Percentiles rank a stretch among this genome's conserved stretches.
Evolutionary conservation across 768 basidiomycete genomes (phyloP).

Genomic region (Grammothele lineata): DNA sequence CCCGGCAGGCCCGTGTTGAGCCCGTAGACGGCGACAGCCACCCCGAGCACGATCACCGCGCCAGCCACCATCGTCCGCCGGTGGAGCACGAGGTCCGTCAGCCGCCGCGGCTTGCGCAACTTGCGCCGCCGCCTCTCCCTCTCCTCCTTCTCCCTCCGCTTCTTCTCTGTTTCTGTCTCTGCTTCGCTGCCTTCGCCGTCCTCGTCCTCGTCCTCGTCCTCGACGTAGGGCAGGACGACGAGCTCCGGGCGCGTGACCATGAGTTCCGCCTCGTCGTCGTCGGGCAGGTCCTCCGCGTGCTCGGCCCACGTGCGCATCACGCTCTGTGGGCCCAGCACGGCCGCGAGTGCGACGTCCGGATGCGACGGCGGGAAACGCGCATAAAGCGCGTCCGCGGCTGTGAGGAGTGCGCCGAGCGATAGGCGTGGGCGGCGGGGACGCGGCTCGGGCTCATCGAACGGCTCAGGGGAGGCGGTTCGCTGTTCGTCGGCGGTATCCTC

Average conservation of each 20-base stretch:
- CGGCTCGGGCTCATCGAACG: slow-evolving; percentile 5
- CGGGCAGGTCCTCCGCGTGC: slow-evolving; percentile 35
- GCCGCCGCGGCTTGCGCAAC: slow-evolving; percentile 24
- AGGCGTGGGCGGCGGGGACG: slow-evolving; percentile 27
- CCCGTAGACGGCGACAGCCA: slow-evolving; percentile 55
- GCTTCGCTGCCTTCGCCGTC: not conserved
- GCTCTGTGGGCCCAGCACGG: slow-evolving; percentile 77
- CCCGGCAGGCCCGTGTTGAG: slow-evolving; percentile 9
- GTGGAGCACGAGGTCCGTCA: slow-evolving; percentile 25
- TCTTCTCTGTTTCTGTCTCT: not conserved
- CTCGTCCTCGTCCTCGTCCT: slow-evolving; percentile 12
- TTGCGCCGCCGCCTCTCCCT: slow-evolving; percentile 34
- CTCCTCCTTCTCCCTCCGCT: slow-evolving; percentile 8
- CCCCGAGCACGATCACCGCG: slow-evolving; percentile 64
- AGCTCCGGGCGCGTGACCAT: slow-evolving; percentile 53
- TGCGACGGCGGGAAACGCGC: slow-evolving; percentile 56
- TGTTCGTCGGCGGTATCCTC: not conserved
- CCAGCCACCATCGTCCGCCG: slow-evolving; percentile 48
- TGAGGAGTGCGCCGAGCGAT: slow-evolving; percentile 48
- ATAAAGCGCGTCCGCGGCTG: slow-evolving; percentile 55
- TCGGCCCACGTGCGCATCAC: slow-evolving; percentile 74
- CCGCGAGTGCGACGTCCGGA: slow-evolving; percentile 44
- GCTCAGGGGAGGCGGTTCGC: slow-evolving; percentile 3
- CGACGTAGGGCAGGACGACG: slow-evolving; percentile 48
- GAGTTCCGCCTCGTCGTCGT: slow-evolving; percentile 54